Evolutionary conservation across 345 rosid species (phyloP).

Genomic region (Isatis tinctoria): DNA sequence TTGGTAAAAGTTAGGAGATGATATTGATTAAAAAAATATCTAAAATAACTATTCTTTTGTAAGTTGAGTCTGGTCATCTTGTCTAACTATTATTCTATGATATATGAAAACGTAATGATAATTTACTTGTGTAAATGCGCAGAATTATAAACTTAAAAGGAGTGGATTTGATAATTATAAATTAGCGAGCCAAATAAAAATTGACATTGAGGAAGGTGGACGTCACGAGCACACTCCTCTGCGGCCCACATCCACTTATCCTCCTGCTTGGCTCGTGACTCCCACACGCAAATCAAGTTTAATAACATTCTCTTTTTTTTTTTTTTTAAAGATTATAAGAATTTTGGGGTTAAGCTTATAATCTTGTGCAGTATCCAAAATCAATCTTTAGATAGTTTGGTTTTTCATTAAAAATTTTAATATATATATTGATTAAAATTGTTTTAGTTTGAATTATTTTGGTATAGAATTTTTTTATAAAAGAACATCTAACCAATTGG

Average conservation of each 20-base stretch:
- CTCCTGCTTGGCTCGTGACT: neutral
- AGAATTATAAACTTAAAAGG: neutral
- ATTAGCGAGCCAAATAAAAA: constrained; percentile 26
- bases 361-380: too few relatives aligned
- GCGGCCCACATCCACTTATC: constrained; percentile 41
- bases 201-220: constrained; percentile 39
- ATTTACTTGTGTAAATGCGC: neutral
- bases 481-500: too few relatives aligned
- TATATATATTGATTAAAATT: too few relatives aligned
- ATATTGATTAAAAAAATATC: neutral
- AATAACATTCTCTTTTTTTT: neutral
- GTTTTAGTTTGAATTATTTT: too few relatives aligned
- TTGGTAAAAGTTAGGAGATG: too few relatives aligned
- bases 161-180: neutral
- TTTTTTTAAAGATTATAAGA: too few relatives aligned
- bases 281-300: constrained; percentile 6
- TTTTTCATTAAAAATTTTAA: too few relatives aligned
- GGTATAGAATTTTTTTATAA: too few relatives aligned
- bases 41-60: neutral
- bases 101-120: neutral
- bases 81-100: neutral
- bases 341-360: too few relatives aligned
- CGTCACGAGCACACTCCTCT: constrained; percentile 37
- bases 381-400: too few relatives aligned
- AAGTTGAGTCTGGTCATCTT: constrained; percentile 2